Percentiles rank a stretch among this genome's conserved stretches.
Evolutionary conservation across 148 eudicot genomes (phyloP).

Genomic region (Arbutus unedo): DNA sequence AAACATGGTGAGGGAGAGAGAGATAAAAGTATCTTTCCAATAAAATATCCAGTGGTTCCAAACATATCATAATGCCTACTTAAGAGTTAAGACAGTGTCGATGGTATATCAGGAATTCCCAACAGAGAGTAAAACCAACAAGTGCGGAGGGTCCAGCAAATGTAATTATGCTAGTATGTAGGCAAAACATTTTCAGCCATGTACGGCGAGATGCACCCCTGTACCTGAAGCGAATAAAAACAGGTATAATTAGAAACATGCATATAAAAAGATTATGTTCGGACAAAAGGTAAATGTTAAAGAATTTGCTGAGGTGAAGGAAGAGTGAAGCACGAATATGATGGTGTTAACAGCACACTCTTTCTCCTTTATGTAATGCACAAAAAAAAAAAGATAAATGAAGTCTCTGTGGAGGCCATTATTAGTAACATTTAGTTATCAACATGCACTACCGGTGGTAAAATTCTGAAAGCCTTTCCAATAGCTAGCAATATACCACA

Average conservation of each 20-base stretch:
- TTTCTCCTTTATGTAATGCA: not conserved
- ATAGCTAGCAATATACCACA: not conserved
- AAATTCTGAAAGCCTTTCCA: not conserved
- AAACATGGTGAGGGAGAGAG: too few relatives aligned
- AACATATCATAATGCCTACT: not conserved
- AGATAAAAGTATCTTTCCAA: not conserved
- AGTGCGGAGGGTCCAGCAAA: not conserved
- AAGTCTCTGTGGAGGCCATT: not conserved
- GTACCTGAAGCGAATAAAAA: conserved; percentile 40
- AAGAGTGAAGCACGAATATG: not conserved
- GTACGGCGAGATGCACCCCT: conserved; percentile 77
- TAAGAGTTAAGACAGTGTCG: not conserved
- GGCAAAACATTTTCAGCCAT: conserved; percentile 72
- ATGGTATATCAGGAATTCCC: not conserved
- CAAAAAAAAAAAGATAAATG: not conserved
- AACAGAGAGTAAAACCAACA: not conserved
- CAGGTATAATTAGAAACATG: not conserved
- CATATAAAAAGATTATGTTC: not conserved
- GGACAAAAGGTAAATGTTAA: not conserved
- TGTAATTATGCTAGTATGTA: conserved; percentile 21
- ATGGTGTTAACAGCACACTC: not conserved
- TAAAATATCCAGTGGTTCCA: not conserved
- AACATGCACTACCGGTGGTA: not conserved
- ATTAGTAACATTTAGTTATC: not conserved
- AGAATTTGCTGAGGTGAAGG: not conserved